phyloP scores from a whole-genome alignment of 805 yeast genomes.

The Torulaspora indica region DNA sequence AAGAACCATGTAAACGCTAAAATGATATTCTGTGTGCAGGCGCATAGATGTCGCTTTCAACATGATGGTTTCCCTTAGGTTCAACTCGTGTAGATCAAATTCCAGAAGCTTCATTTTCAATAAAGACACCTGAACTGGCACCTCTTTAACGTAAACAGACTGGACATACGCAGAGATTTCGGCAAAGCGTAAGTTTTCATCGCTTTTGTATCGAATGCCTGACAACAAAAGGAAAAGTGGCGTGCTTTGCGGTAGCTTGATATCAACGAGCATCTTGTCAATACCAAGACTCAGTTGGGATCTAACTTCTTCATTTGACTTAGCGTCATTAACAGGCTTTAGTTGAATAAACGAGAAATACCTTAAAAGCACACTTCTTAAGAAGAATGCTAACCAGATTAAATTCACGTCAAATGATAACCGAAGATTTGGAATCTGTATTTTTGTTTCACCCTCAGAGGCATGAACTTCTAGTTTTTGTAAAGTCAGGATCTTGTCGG shows the following conservation, averaged over 20 bases:
- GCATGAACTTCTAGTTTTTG: slow-evolving; percentile 14
- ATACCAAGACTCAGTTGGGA: slow-evolving; percentile 7
- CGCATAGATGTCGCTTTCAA: slow-evolving; percentile 21
- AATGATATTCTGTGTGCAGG: slow-evolving; percentile 35
- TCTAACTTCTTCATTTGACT: not conserved
- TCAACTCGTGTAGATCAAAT: slow-evolving; percentile 10
- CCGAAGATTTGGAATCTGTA: slow-evolving; percentile 23
- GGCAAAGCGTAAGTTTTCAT: slow-evolving; percentile 8
- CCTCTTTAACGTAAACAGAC: slow-evolving; percentile 30
- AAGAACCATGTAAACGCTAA: slow-evolving; percentile 44
- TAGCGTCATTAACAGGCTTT: not conserved
- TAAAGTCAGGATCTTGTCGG: slow-evolving; percentile 20
- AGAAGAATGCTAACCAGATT: slow-evolving; percentile 28
- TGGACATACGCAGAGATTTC: slow-evolving; percentile 20
- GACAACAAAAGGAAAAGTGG: slow-evolving; percentile 22
- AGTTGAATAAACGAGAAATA: slow-evolving; percentile 11
- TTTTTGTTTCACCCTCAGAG: not conserved
- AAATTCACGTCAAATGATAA: slow-evolving; percentile 31
- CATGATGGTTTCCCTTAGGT: slow-evolving; percentile 3
- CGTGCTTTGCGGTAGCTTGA: slow-evolving; percentile 27
- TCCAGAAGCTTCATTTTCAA: slow-evolving; percentile 17
- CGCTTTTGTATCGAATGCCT: slow-evolving; percentile 8
- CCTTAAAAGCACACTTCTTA: slow-evolving; percentile 15
- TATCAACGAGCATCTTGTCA: slow-evolving; percentile 24
- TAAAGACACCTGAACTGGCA: slow-evolving; percentile 22